phyloP scores from a whole-genome alignment of 164 flowering plant species.

The Paratinospora sagittata region DNA sequence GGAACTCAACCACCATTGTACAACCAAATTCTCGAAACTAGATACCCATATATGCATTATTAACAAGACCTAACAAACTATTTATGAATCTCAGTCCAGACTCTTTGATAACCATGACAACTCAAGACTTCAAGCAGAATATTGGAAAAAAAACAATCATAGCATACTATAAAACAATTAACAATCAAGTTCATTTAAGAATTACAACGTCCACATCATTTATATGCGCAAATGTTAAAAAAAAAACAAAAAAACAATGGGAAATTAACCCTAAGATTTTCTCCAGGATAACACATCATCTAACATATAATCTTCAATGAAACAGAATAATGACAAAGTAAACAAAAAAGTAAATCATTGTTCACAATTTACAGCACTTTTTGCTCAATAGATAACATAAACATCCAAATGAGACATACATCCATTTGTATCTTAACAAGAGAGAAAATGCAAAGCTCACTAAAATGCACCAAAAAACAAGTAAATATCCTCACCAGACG shows the following conservation, averaged over 20 bases:
- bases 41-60: neutral
- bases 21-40: neutral
- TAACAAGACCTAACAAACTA: too few species aligned
- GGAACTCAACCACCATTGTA: neutral
- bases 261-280: neutral
- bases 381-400: neutral
- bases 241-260: neutral
- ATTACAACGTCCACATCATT: neutral
- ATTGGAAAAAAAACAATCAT: too few species aligned
- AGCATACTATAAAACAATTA: neutral
- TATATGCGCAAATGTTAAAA: neutral
- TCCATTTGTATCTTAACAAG: neutral
- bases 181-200: neutral
- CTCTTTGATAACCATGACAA: too few species aligned
- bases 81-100: too few species aligned
- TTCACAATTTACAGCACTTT: neutral
- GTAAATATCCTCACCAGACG: slow-evolving; percentile 33
- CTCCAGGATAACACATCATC: neutral
- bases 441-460: neutral
- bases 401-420: neutral
- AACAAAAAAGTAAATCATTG: neutral
- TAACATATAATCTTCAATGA: neutral
- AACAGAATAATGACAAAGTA: neutral
- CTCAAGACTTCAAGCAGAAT: too few species aligned
- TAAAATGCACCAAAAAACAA: too few species aligned